Base-by-base conservation (phyloP, 163 green algal genomes). In the Prototheca wickerhamii region DNA sequence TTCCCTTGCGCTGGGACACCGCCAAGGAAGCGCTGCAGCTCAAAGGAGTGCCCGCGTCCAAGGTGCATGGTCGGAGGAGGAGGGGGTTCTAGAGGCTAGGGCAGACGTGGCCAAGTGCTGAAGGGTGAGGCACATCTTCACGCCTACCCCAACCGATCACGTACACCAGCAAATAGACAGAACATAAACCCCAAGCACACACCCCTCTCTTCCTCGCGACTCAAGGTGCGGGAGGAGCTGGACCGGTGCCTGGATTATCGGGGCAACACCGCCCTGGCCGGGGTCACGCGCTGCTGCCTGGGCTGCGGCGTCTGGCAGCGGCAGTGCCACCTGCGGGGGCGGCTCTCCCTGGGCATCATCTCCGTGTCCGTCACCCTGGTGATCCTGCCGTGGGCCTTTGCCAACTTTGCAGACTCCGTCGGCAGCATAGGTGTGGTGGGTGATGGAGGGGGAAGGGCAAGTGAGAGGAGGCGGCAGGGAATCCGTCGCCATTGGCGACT, bases 241-340 rank as follows among this genome's bases (percentile, higher is more conserved):
- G 75, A 82, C 29, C 35, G 68, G 21, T 53, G 17, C 20, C 56
- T 82, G 21, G 68, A 80, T 49, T 79, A 71, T 6, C 55, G 66
- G 4, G 75, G 75, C 60, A 82, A 80, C 64, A 55, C 59, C 4
- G 46, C 63, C 32, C 71, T 72, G 40, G 49, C 31, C 17, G 63
- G 34, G 1, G 17, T 72, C 10, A 63, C 57, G 18, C 43, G 35
- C 60, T 71, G 57, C 57, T 82, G 75, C 61, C 31, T 70, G 4
- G 75, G 72, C 50, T 82, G 75, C 53, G 40, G 64, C 23, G 55
- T 40, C 25, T 80, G 72, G 72, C 72, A 82, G 58, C 59, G 60
- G 4, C 64, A 42, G 51, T 80, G 80, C 68, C 70, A 78, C 64
- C 52, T 82, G 53, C 30, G 61, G 29, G 64, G 60, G 17, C 64